Conservation (phyloP, 2,329 filamentous ascomycete species). For the Botryotinia convoluta region DNA sequence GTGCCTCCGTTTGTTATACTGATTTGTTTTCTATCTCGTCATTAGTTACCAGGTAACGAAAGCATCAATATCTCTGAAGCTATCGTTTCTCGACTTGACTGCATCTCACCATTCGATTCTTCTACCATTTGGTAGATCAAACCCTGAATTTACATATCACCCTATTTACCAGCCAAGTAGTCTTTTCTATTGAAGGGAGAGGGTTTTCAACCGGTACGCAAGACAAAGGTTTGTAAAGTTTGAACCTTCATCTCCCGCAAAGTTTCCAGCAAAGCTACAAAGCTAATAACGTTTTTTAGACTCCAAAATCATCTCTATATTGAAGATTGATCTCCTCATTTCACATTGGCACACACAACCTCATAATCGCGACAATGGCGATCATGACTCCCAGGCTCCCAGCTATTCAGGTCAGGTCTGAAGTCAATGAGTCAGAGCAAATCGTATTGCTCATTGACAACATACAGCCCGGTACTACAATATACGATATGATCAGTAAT, state of each 20-base stretch:
- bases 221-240: background rate
- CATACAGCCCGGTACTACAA: slow-evolving; percentile 6
- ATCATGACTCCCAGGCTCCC: background rate
- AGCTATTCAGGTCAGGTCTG: slow-evolving; percentile 3
- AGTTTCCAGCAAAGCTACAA: background rate
- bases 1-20: background rate
- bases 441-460: background rate
- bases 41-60: background rate
- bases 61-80: background rate
- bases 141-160: too few relatives aligned
- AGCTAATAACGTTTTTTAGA: background rate
- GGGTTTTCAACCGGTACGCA: background rate
- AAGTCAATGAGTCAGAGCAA: background rate
- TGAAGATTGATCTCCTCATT: background rate
- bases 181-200: background rate
- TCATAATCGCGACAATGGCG: background rate
- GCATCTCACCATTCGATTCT: background rate
- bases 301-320: background rate
- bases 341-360: background rate
- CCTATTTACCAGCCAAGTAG: background rate
- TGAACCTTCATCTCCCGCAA: background rate
- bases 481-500: slow-evolving; percentile 3
- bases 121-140: background rate
- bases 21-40: background rate
- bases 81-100: background rate